These are phyloP conservation scores for Citrus reticulata DNA, from an alignment of 345 rosid species.

Conservation along the genomic window DNA sequence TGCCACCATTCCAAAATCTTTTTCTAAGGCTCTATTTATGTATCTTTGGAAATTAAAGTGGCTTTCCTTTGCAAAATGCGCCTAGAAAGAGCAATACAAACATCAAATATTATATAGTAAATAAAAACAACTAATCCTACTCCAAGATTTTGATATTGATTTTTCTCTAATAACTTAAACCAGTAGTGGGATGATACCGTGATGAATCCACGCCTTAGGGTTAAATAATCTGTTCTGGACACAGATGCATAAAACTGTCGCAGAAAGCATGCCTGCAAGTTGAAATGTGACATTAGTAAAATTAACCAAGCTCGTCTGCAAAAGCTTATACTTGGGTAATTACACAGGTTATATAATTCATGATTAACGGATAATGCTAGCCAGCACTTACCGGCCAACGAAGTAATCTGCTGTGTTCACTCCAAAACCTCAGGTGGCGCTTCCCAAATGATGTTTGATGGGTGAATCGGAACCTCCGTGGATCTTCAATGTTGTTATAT, in stretches of 20 bases:
- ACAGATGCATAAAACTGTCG: constrained; percentile 75
- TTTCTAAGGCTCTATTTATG: constrained; percentile 68
- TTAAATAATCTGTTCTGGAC: constrained; percentile 64
- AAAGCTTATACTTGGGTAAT: neutral
- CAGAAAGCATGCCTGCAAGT: constrained; percentile 47
- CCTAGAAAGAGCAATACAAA: constrained; percentile 30
- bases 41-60: constrained; percentile 72
- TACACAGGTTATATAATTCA: neutral
- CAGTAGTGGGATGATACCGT: constrained; percentile 30
- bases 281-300: neutral
- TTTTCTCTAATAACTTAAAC: neutral
- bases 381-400: constrained; percentile 47
- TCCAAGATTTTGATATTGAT: neutral
- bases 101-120: neutral
- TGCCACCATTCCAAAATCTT: constrained; percentile 59
- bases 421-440: constrained; percentile 54
- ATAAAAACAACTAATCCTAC: neutral
- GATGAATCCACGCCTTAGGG: constrained; percentile 79
- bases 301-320: neutral
- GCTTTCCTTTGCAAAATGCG: constrained; percentile 61
- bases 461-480: constrained; percentile 43
- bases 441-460: constrained; percentile 63
- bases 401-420: constrained; percentile 32
- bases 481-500: constrained; percentile 26
- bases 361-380: neutral